Evolutionary conservation across 768 basidiomycete genomes (phyloP).

Genomic region (Megacollybia marginata): DNA sequence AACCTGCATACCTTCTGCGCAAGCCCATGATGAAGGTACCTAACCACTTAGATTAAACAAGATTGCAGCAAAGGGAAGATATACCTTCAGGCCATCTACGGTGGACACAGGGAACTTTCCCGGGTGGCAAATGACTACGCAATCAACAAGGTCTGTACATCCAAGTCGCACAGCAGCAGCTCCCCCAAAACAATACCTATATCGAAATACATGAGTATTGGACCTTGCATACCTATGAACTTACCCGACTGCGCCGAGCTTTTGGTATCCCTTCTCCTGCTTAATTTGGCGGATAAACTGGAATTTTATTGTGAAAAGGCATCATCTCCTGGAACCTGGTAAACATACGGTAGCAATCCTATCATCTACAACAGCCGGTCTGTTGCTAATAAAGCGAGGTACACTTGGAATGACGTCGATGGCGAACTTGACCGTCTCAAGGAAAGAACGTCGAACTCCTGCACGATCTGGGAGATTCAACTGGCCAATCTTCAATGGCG

Average conservation of each 20-base stretch:
- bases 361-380: slow-evolving; percentile 23
- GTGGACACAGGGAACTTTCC: slow-evolving; percentile 23
- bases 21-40: slow-evolving; percentile 13
- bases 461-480: slow-evolving; percentile 21
- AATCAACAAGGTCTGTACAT: slow-evolving; percentile 25
- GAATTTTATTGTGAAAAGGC: neutral
- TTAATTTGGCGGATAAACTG: slow-evolving; percentile 31
- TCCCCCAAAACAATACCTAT: slow-evolving; percentile 35
- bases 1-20: slow-evolving; percentile 5
- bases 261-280: slow-evolving; percentile 32
- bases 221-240: neutral
- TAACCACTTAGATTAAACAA: neutral
- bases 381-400: slow-evolving; percentile 21
- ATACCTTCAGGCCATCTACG: too few species aligned
- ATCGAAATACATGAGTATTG: neutral
- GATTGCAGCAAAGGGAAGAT: too few species aligned
- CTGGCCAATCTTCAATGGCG: slow-evolving; percentile 18
- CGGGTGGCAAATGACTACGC: slow-evolving; percentile 36
- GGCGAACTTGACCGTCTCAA: slow-evolving; percentile 20
- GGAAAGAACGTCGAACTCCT: slow-evolving; percentile 23
- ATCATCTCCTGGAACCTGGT: neutral
- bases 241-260: slow-evolving; percentile 35
- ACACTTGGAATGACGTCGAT: slow-evolving; percentile 18
- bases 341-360: slow-evolving; percentile 23
- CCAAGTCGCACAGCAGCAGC: slow-evolving; percentile 29